Evolutionary conservation across 164 flowering plant species (phyloP).

Genomic region (Euptelea pleiosperma): DNA sequence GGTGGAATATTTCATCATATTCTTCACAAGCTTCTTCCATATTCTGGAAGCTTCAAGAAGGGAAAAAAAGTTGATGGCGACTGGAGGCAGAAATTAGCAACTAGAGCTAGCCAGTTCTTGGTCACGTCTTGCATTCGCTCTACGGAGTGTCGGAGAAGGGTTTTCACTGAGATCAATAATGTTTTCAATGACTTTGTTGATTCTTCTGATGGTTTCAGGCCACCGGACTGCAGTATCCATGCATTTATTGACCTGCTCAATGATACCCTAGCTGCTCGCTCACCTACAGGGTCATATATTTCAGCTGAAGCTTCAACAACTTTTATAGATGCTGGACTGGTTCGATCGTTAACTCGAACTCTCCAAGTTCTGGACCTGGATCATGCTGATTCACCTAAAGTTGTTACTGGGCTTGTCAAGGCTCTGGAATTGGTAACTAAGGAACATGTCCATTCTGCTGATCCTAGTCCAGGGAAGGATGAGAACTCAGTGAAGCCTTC

Average conservation of each 20-base stretch:
- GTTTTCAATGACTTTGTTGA: slow-evolving; percentile 73
- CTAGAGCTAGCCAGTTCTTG: slow-evolving; percentile 73
- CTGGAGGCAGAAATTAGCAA: slow-evolving; percentile 85
- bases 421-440: slow-evolving; percentile 84
- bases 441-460: slow-evolving; percentile 74
- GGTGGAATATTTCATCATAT: slow-evolving; percentile 84
- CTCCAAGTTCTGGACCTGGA: slow-evolving; percentile 87
- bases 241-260: slow-evolving; percentile 71
- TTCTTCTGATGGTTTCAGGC: slow-evolving; percentile 48
- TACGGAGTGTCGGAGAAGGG: slow-evolving; percentile 81
- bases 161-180: slow-evolving; percentile 61
- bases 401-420: slow-evolving; percentile 75
- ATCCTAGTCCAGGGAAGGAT: slow-evolving; percentile 47
- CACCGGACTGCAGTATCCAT: slow-evolving; percentile 57
- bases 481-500: slow-evolving; percentile 47
- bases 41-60: slow-evolving; percentile 47
- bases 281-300: slow-evolving; percentile 77
- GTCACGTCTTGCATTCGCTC: slow-evolving; percentile 92
- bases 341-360: slow-evolving; percentile 56
- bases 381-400: slow-evolving; percentile 76
- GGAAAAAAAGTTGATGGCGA: slow-evolving; percentile 81
- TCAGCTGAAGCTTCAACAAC: slow-evolving; percentile 88
- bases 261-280: slow-evolving; percentile 76
- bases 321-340: slow-evolving; percentile 87
- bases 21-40: slow-evolving; percentile 76